Evolutionary conservation across 1,139 yeast genomes (phyloP), one percentile per base, ranked within the genome.

Genomic region (Candida anutae): DNA sequence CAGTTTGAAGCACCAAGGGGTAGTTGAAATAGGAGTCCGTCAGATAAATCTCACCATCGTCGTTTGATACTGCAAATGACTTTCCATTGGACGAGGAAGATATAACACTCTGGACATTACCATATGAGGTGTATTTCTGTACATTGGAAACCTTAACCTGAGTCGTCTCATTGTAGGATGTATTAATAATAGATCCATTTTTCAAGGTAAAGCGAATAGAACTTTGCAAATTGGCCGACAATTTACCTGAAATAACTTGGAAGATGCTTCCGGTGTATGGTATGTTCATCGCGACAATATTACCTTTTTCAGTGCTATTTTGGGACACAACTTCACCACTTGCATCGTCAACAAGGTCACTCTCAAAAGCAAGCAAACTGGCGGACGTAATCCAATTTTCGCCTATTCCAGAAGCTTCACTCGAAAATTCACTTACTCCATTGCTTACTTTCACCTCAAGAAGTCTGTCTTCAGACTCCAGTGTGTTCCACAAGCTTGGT

Each of bases 401-500:
- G 3, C 34, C 36, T 5, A 16, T 25, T 13, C 27, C 27, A 3
- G 27, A 22, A 11, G 9, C 11, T 13, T 25, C 27, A 4, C 30
- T 33, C 3, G 31, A 15, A 24, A 55, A 50, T 32, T 62, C 70
- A 29, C 65, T 69, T 19, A 71, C 40, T 18, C 85, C 85, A 45
- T 80, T 80, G 22, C 70, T 63, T 11, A 81, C 59, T 37, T 66
- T 72, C 21, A 77, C 54, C 28, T 58, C 60, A 23, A 76, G 41
- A 10, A 33, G 33, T 13, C 46, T 46, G 5, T 55, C 45, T 5
- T 45, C 44, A 8, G 40, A 32, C 5, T 41, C 43, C 23, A 40
- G 40, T n/a, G 35, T 39, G 21, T 54, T 52, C 83, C 85, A 77
- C 21, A 82, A 51, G 22, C 55, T 45, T 3, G 93, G 90, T 33